phyloP scores from a whole-genome alignment of 148 eudicot genomes.

The Rhododendron griersonianum region DNA sequence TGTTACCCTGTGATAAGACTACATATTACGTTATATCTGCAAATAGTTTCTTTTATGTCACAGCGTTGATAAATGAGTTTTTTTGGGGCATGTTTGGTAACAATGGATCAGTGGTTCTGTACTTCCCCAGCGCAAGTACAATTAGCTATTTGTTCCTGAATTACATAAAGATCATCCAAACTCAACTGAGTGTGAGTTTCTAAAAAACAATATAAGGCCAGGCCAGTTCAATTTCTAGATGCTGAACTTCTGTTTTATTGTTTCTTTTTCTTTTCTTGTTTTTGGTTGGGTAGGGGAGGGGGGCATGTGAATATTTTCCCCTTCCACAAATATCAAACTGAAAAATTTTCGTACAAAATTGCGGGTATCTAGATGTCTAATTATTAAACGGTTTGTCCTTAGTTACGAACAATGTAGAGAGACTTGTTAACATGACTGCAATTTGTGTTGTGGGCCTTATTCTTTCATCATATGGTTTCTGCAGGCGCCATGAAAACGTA shows the following conservation, averaged over 20 bases:
- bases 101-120: neutral
- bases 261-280: neutral
- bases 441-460: neutral
- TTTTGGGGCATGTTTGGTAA: neutral
- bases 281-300: neutral
- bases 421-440: neutral
- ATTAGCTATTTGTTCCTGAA: neutral
- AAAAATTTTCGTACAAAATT: neutral
- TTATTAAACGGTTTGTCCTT: neutral
- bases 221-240: neutral
- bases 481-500: constrained; percentile 10
- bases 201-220: neutral
- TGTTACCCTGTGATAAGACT: neutral
- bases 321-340: neutral
- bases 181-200: neutral
- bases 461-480: constrained; percentile 6
- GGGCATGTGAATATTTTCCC: neutral
- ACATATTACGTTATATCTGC: neutral
- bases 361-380: neutral
- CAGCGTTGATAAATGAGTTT: neutral
- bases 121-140: neutral
- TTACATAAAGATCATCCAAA: neutral
- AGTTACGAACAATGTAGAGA: neutral
- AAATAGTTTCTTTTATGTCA: neutral
- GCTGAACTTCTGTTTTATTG: neutral